phyloP scores from a whole-genome alignment of 1,139 yeast species.

The Chernovozyma sophiae-reginae region DNA sequence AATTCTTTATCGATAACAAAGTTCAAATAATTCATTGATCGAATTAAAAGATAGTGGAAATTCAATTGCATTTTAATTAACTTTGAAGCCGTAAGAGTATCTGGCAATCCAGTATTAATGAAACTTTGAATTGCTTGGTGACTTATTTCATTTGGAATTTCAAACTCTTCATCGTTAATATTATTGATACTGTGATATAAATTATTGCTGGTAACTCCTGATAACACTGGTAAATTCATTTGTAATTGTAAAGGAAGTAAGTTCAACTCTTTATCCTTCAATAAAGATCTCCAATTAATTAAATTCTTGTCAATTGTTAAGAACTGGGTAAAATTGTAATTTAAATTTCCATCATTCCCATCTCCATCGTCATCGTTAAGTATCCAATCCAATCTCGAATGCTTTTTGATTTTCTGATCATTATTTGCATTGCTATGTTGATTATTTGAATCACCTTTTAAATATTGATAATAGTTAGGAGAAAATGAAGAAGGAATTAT shows the following conservation, averaged over 20 bases:
- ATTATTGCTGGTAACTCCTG: conserved; percentile 20
- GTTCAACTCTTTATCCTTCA: conserved; percentile 28
- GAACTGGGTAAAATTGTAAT: conserved; percentile 44
- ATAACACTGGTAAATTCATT: conserved; percentile 34
- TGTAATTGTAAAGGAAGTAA: conserved; percentile 26
- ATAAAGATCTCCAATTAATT: conserved; percentile 40
- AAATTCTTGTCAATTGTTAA: conserved; percentile 42
- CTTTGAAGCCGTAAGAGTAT: conserved; percentile 37
- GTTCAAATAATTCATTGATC: conserved; percentile 44
- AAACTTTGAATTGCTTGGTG: conserved; percentile 30
- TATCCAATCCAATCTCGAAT: conserved; percentile 35
- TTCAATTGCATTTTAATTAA: conserved; percentile 42
- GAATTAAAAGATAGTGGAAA: conserved; percentile 40
- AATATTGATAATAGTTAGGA: conserved; percentile 45
- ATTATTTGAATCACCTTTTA: conserved; percentile 28
- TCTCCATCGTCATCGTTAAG: conserved; percentile 49
- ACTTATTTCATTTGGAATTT: conserved; percentile 19
- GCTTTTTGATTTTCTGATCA: background rate
- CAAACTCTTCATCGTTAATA: conserved; percentile 10
- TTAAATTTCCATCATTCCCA: conserved; percentile 49
- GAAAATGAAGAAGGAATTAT: conserved; percentile 49
- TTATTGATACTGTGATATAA: conserved; percentile 31
- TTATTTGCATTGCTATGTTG: conserved; percentile 15
- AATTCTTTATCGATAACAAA: conserved; percentile 45
- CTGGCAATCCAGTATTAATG: conserved; percentile 34